A percentile compares a stretch with the other conserved stretches of the same genome.
phyloP scores from a whole-genome alignment of 2,329 filamentous ascomycete species.

The Pleoardoris graminearum region DNA sequence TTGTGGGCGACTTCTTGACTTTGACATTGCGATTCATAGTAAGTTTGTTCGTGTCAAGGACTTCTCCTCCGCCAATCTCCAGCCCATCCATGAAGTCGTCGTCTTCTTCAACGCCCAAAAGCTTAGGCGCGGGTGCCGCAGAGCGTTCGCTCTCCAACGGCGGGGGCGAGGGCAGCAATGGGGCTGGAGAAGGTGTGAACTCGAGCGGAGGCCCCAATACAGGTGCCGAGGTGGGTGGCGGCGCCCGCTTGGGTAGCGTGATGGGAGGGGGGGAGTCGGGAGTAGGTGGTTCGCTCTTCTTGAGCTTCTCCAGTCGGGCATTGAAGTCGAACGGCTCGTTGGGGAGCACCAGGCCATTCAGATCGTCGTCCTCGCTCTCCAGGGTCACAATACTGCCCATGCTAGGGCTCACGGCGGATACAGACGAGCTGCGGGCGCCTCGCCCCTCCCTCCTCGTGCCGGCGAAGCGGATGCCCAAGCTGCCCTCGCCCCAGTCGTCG shows the following conservation, averaged over 20 bases:
- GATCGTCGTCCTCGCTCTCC: slow-evolving; percentile 91
- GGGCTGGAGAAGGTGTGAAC: slow-evolving; percentile 20
- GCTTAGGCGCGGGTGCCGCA: slow-evolving; percentile 17
- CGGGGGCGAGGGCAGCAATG: slow-evolving; percentile 19
- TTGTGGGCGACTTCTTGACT: slow-evolving; percentile 66
- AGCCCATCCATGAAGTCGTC: slow-evolving; percentile 87
- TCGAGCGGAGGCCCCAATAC: slow-evolving; percentile 20
- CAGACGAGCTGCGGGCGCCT: slow-evolving; percentile 81
- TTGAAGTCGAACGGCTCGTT: slow-evolving; percentile 81
- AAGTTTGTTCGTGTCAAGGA: slow-evolving; percentile 78
- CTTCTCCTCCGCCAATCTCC: slow-evolving; percentile 81
- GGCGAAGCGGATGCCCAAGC: slow-evolving; percentile 85
- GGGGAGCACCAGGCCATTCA: slow-evolving; percentile 87
- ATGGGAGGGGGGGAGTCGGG: slow-evolving; percentile 29
- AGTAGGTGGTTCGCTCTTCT: slow-evolving; percentile 51
- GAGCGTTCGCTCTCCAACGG: slow-evolving; percentile 25
- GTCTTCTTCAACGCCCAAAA: slow-evolving; percentile 35
- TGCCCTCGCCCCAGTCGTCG: slow-evolving; percentile 91
- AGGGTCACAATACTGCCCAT: slow-evolving; percentile 86
- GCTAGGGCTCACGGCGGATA: slow-evolving; percentile 88
- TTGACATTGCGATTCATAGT: slow-evolving; percentile 91
- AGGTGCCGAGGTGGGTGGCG: slow-evolving; percentile 38
- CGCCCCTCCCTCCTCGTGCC: slow-evolving; percentile 80
- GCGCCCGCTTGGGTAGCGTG: slow-evolving; percentile 23
- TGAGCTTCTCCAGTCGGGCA: slow-evolving; percentile 73